Percentiles rank a stretch among this genome's conserved stretches.
Conservation (phyloP, 2,329 filamentous ascomycete species). For the Ceratocystiopsis brevicomis region DNA sequence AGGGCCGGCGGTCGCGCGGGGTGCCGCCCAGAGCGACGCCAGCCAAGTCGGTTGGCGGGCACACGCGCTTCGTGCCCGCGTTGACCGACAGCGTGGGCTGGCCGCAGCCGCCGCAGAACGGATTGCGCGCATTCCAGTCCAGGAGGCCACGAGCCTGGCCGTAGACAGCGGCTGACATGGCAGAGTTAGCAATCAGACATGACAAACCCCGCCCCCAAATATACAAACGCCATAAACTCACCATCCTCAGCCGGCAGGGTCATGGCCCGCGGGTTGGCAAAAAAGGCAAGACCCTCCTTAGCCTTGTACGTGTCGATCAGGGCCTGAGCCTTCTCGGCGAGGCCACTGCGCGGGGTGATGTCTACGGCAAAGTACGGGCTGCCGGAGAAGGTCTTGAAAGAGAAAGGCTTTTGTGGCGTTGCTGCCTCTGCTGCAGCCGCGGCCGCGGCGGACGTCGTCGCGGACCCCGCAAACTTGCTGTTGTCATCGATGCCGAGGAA, state of each 20-base stretch:
- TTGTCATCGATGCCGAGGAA: constrained; percentile 71
- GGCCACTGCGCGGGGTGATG: constrained; percentile 49
- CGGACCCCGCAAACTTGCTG: constrained; percentile 7
- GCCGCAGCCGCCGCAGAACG: constrained; percentile 81
- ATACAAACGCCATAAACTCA: too few species aligned
- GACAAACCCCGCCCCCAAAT: too few species aligned
- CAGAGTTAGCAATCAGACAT: not conserved
- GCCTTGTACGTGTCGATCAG: constrained; percentile 38
- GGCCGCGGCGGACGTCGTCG: constrained; percentile 14
- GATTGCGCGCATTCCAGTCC: constrained; percentile 89
- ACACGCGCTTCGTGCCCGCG: constrained; percentile 63
- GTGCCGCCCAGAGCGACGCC: constrained; percentile 24
- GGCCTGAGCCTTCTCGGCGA: constrained; percentile 36
- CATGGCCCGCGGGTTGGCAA: constrained; percentile 33
- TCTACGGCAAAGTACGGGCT: constrained; percentile 80
- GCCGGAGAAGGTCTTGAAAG: constrained; percentile 55
- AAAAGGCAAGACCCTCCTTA: constrained; percentile 41
- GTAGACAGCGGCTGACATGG: constrained; percentile 62
- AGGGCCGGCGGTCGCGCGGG: constrained; percentile 42
- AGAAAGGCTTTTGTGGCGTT: constrained; percentile 22
- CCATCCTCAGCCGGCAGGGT: constrained; percentile 28
- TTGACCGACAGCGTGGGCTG: constrained; percentile 61
- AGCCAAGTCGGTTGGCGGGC: constrained; percentile 49
- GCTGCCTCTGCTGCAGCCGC: constrained; percentile 12
- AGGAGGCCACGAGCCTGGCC: constrained; percentile 73